Percentiles rank a stretch among this genome's conserved stretches.
phyloP scores from a whole-genome alignment of 1,284 basidiomycete species.

The Tilletia indica region DNA sequence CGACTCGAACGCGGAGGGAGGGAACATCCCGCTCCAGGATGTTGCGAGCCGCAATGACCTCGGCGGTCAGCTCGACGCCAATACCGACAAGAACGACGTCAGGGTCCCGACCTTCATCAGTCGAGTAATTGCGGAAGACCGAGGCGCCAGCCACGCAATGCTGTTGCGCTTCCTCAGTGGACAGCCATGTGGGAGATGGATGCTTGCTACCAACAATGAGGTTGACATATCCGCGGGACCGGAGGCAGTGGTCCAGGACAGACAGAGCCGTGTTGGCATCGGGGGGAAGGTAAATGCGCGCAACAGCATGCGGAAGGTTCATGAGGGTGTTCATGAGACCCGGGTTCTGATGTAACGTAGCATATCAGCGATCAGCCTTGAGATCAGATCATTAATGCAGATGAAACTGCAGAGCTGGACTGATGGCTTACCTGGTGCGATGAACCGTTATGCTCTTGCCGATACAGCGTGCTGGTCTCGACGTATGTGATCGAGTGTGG shows the following conservation, averaged over 20 bases:
- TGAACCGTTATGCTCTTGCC: slow-evolving; percentile 64
- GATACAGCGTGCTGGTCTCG: slow-evolving; percentile 77
- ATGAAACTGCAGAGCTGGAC: too few species aligned
- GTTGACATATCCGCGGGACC: slow-evolving; percentile 79
- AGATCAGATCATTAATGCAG: background rate
- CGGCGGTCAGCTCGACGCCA: slow-evolving; percentile 60
- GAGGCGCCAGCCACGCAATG: slow-evolving; percentile 56
- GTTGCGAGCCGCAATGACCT: slow-evolving; percentile 56
- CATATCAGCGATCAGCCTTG: background rate
- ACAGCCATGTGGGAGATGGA: slow-evolving; percentile 49
- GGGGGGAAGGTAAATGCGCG: slow-evolving; percentile 82
- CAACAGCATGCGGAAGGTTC: slow-evolving; percentile 70
- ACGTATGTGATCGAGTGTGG: slow-evolving; percentile 78
- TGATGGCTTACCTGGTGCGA: slow-evolving; percentile 57
- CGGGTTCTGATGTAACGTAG: slow-evolving; percentile 63
- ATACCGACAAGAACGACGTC: slow-evolving; percentile 61
- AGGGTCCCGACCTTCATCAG: slow-evolving; percentile 59
- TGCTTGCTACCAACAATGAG: slow-evolving; percentile 78
- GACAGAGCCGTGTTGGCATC: slow-evolving; percentile 81
- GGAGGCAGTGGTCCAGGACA: slow-evolving; percentile 72
- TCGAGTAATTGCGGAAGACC: slow-evolving; percentile 59
- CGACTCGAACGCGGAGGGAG: slow-evolving; percentile 49
- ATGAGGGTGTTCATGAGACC: slow-evolving; percentile 80
- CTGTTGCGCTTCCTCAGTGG: slow-evolving; percentile 56
- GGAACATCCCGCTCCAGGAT: slow-evolving; percentile 51